Conservation (phyloP, 2,329 filamentous ascomycete species). For the Rachicladosporium sp. region DNA sequence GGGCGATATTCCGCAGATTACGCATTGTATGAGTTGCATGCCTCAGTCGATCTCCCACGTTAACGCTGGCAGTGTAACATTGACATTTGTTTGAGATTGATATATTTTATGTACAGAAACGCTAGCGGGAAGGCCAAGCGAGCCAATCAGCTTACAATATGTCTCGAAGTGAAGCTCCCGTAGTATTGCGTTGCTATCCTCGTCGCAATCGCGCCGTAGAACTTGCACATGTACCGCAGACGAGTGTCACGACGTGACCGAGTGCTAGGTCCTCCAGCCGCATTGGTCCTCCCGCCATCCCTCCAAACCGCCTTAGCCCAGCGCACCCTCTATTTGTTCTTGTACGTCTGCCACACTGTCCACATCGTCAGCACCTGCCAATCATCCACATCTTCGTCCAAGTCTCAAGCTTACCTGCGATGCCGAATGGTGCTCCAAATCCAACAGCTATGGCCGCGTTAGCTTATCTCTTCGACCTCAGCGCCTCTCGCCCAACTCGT, state of each 20-base stretch:
- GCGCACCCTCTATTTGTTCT: constrained; percentile 33
- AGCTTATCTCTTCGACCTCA: constrained; percentile 20
- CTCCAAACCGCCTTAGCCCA: not conserved
- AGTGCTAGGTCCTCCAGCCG: too few species aligned
- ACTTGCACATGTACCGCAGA: too few species aligned
- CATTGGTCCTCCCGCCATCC: not conserved
- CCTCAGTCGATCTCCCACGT: too few species aligned
- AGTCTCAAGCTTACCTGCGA: constrained; percentile 45
- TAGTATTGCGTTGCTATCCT: too few species aligned
- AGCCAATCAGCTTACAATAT: too few species aligned
- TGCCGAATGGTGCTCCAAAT: constrained; percentile 48
- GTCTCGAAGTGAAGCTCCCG: too few species aligned
- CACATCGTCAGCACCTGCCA: constrained; percentile 14
- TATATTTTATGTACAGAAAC: too few species aligned
- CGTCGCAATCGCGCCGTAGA: too few species aligned
- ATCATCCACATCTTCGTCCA: constrained; percentile 5
- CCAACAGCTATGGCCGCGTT: constrained; percentile 38
- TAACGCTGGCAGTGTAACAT: too few species aligned
- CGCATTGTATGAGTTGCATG: constrained; percentile 49
- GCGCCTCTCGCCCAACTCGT: not conserved
- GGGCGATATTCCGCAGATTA: constrained; percentile 70
- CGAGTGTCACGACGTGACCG: too few species aligned
- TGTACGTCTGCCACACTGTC: constrained; percentile 56
- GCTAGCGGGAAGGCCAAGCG: too few species aligned
- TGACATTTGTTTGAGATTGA: too few species aligned